Evolutionary conservation across 164 flowering plant species (phyloP).

Genomic region (Tetracentron sinense): DNA sequence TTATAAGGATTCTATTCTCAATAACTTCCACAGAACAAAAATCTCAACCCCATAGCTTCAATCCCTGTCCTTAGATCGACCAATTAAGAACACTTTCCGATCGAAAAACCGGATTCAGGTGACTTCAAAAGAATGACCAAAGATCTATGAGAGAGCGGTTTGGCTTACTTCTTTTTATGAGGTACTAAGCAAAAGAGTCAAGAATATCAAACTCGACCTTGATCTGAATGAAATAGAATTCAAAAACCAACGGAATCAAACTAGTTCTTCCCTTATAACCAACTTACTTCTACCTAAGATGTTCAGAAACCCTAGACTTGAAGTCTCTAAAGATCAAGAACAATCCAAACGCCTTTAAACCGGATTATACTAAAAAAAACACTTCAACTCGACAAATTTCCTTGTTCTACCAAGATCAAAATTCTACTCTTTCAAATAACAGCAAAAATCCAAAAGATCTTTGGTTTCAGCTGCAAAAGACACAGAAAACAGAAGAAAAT

Average conservation of each 20-base stretch:
- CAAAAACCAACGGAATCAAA: neutral
- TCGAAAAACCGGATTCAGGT: neutral
- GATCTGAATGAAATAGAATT: neutral
- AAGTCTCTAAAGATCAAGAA: neutral
- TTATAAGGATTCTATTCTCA: neutral
- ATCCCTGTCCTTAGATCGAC: neutral
- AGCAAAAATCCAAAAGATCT: neutral
- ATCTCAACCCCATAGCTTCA: neutral
- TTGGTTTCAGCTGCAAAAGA: neutral
- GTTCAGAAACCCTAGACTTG: constrained; percentile 1
- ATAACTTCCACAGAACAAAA: neutral
- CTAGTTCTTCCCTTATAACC: neutral
- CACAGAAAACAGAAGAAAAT: neutral
- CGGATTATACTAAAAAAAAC: neutral
- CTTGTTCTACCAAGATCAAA: neutral
- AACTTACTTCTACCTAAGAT: neutral
- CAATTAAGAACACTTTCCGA: neutral
- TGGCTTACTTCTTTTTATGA: neutral
- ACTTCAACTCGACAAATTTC: neutral
- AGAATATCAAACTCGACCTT: neutral
- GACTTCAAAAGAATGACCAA: neutral
- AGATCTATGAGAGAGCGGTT: neutral
- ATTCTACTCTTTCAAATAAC: neutral
- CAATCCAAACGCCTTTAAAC: neutral
- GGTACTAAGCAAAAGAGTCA: neutral